Base-by-base conservation (phyloP, 345 rosid genomes). In the Linum lewisii region DNA sequence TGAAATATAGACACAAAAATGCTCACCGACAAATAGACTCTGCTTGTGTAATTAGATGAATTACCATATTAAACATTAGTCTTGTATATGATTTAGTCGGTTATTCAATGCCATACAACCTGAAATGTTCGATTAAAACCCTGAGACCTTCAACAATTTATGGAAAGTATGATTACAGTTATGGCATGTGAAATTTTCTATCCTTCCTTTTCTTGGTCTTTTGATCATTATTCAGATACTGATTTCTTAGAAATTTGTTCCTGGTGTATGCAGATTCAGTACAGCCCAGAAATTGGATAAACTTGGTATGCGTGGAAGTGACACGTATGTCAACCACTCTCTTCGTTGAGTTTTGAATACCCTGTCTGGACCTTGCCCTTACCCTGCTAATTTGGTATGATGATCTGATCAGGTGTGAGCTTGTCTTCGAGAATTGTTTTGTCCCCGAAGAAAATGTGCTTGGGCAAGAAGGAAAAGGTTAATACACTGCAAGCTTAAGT, bases 281-380 rank as follows among this genome's bases (percentile, higher is more conserved):
- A 88, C 96, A 32, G 96, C 98, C 71, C 96, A 92, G 78, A 92
- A 92, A 63, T 67, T 92, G 72, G 98, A 92, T 79, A 92, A 88
- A 74, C 95, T 86, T 51, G 96, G 98, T 61, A 92, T 92, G 96
- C 84, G 95, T 21, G 98, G 98, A 79, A 88, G 98, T 54, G 98
- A 92, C 72, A 92, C 96, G 93, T 92, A 81, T 56, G 78, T 50
- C 49, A 54, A 55, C 55, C 63, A 51, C 66, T 37, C 65, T 72
- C 45, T 66, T 7, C 58, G 26, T 58, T 57, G 50, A 63, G 6
- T 61, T 69, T 11, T 67, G 24, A 49, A 66, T 69, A 62, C 54
- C 8, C 21, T 51, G 16, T 64, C 62, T 21, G 49, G 2, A 22
- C 50, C 42, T 52, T 60, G 25, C 64, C 24, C 52, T 64, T 42